Percentiles rank a stretch among this genome's conserved stretches.
Evolutionary conservation across 805 yeast species (phyloP).

Genomic region (Kodamaea fukazawae): DNA sequence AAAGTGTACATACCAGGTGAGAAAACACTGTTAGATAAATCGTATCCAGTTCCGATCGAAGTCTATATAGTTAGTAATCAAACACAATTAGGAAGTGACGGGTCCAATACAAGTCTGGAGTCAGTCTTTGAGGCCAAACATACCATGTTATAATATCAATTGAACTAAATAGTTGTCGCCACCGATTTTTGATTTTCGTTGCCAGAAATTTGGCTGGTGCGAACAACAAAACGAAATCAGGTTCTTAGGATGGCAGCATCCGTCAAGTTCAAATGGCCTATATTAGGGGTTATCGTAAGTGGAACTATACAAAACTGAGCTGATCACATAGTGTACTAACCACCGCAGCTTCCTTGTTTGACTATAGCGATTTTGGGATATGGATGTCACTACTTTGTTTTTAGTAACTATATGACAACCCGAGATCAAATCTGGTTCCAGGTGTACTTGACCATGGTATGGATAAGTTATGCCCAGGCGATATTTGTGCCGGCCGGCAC

Average conservation of each 20-base stretch:
- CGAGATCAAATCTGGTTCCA: slow-evolving; percentile 48
- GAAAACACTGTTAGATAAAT: slow-evolving; percentile 93
- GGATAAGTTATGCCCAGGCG: slow-evolving; percentile 76
- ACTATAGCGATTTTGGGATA: slow-evolving; percentile 61
- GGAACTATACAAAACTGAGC: not conserved
- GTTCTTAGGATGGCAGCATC: not conserved
- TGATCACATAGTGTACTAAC: slow-evolving; percentile 14
- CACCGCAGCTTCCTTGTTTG: slow-evolving; percentile 56
- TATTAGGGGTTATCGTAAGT: slow-evolving; percentile 19
- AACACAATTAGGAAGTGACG: not conserved
- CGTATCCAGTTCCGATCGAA: slow-evolving; percentile 98
- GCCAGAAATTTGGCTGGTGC: not conserved
- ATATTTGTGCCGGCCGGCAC: slow-evolving; percentile 65
- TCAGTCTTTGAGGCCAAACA: not conserved
- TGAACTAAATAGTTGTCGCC: slow-evolving; percentile 6
- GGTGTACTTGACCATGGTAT: slow-evolving; percentile 50
- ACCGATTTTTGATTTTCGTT: slow-evolving; percentile 10
- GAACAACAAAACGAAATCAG: not conserved
- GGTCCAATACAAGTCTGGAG: not conserved
- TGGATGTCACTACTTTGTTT: slow-evolving; percentile 57
- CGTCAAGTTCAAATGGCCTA: slow-evolving; percentile 17
- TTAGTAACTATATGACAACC: slow-evolving; percentile 40
- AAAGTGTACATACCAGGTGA: slow-evolving; percentile 54
- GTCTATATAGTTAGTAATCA: slow-evolving; percentile 43
- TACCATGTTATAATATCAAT: slow-evolving; percentile 10